Conservation (phyloP, 306 rosid genomes). For the Trichosanthes cucumerina region DNA sequence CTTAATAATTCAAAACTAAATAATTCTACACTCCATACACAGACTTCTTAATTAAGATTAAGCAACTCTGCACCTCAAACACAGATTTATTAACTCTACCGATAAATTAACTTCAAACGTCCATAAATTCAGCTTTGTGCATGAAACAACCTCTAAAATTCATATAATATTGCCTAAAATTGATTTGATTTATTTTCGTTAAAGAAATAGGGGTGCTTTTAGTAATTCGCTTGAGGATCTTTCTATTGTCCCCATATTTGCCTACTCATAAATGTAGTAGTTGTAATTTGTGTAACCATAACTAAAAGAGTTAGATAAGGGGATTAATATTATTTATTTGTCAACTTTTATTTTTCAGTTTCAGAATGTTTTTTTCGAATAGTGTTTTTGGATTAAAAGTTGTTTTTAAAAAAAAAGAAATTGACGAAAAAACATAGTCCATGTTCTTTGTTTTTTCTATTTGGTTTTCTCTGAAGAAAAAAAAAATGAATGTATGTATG, state of each 20-base stretch:
- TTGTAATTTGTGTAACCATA: no score
- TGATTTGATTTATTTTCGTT: no score
- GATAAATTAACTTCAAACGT: no score
- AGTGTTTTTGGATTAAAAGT: neutral
- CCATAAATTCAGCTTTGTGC: no score
- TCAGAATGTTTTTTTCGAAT: neutral
- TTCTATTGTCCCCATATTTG: neutral
- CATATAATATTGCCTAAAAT: no score
- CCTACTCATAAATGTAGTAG: neutral
- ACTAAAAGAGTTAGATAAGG: no score
- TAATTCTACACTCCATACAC: no score
- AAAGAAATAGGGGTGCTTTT: neutral
- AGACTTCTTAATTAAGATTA: no score
- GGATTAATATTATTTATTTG: neutral
- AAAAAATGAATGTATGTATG: neutral
- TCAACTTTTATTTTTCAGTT: neutral
- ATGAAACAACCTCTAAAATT: no score
- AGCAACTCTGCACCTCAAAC: no score
- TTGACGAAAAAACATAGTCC: neutral
- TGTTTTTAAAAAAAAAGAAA: neutral
- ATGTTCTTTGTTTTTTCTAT: neutral
- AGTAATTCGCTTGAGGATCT: neutral
- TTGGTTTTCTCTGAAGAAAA: neutral
- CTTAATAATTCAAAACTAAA: no score
- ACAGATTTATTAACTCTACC: no score